A percentile compares a stretch with the other conserved stretches of the same genome.
Evolutionary conservation across 768 basidiomycete species (phyloP).

Genomic region (Collybiopsis luxurians): DNA sequence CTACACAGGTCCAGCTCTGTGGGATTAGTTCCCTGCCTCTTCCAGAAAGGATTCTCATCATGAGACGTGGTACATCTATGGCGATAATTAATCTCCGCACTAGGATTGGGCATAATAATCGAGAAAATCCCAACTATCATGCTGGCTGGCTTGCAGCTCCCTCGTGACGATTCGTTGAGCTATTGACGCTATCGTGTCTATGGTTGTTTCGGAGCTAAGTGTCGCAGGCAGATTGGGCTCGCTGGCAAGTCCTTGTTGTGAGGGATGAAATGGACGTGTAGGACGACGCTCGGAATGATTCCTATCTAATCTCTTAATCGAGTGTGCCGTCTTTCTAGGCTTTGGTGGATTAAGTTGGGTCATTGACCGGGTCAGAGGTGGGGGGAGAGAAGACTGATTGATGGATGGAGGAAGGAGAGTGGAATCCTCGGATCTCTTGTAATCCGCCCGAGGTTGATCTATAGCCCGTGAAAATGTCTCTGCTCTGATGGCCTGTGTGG

Average conservation of each 20-base stretch:
- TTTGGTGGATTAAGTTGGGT: background rate
- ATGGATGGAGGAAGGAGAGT: background rate
- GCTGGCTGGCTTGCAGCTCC: background rate
- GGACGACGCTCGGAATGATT: background rate
- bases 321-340: background rate
- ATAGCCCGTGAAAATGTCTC: background rate
- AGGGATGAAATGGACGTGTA: background rate
- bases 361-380: background rate
- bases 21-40: background rate
- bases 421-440: too few species aligned
- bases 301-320: background rate
- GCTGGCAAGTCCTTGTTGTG: background rate
- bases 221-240: background rate
- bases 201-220: background rate
- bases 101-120: slow-evolving; percentile 1
- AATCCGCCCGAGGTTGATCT: background rate
- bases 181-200: background rate
- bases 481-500: background rate
- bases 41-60: background rate
- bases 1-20: too few species aligned
- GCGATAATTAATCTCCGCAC: background rate
- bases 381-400: background rate
- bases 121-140: slow-evolving; percentile 2
- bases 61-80: too few species aligned
- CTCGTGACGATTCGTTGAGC: background rate